A percentile compares a stretch with the other conserved stretches of the same genome.
Evolutionary conservation across 2,329 filamentous ascomycete genomes (phyloP).

Genomic region (Volutella citrinella): DNA sequence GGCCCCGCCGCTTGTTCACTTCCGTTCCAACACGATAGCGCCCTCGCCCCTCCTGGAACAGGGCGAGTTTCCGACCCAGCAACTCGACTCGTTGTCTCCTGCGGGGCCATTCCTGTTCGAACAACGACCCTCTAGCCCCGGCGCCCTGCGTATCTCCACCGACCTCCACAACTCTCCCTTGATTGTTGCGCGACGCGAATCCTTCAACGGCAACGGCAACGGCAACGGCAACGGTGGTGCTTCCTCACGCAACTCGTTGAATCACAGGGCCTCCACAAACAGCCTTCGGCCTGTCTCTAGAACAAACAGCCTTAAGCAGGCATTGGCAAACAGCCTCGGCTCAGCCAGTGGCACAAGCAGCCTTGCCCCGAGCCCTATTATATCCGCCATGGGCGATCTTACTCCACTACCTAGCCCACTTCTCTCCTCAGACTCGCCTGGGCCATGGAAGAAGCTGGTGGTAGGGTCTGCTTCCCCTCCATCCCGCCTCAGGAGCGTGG

Average conservation of each 20-base stretch:
- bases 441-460: conserved; percentile 60
- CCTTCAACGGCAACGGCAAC: conserved; percentile 33
- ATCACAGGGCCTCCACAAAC: conserved; percentile 27
- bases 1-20: conserved; percentile 20
- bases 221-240: conserved; percentile 27
- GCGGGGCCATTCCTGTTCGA: conserved; percentile 11
- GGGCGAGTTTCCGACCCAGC: conserved; percentile 15
- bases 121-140: conserved; percentile 16
- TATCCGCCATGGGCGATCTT: conserved; percentile 73
- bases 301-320: conserved; percentile 61
- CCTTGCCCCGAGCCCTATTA: conserved; percentile 67
- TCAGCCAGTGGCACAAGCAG: conserved; percentile 60
- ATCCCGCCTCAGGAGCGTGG: conserved; percentile 24
- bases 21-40: conserved; percentile 27
- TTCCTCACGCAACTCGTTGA: conserved; percentile 27
- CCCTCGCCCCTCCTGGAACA: conserved; percentile 32
- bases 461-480: conserved; percentile 43
- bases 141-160: conserved; percentile 38
- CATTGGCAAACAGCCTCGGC: conserved; percentile 47
- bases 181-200: conserved; percentile 26
- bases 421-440: conserved; percentile 61
- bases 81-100: conserved; percentile 10
- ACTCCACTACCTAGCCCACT: conserved; percentile 78
- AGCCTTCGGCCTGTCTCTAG: conserved; percentile 51
- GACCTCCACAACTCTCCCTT: conserved; percentile 26